Base-by-base conservation (phyloP, 495 filamentous ascomycete genomes). In the Hypoxylon subgilvum region DNA sequence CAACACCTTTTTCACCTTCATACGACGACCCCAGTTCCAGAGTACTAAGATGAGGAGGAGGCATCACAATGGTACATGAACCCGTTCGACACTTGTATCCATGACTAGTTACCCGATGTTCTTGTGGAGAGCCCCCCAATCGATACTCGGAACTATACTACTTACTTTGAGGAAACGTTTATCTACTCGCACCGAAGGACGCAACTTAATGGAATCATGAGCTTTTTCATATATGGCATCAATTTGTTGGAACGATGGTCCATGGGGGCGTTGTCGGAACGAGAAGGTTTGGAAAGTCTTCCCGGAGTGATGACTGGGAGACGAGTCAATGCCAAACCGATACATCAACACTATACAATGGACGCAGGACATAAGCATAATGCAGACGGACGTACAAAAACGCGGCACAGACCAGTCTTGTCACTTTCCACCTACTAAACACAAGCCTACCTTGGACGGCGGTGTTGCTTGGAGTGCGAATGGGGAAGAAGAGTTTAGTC, bases 241-340 rank as follows among this genome's bases (percentile, higher is more conserved):
- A 38, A 22, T 36, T 19, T 42, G 49, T 52, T 44, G 54, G 44
- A 54, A 16, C 3, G 5, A 45, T 31, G 31, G 54, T 40, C 27
- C 44, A 36, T 55, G 32, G 48, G 48, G 54, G 61, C 41, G 61
- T 57, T 53, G 61, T 35, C 36, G 61, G 53, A 49, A 58, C n/a
- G 35, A 38, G 23, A 7, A 30, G 39, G 47, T 35, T 43, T 49
- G 43, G 45, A 51, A 57, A 46, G 52, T 57, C 53, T 57, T 30
- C 39, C 13, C 41, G n/a, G 13, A 8, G 22, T 39, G 58, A 55
- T 28, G 45, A 46, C 51, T 44, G 41, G 28, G 31, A 12, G 31
- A 30, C 27, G 10, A 34, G 31, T 12, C 3, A 9, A 38, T n/a
- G 34, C 6, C 5, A 14, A 13, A 13, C 4, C 3, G 5, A 4